Base-by-base conservation (phyloP, 257 asterid species). In the Gentiana straminea region DNA sequence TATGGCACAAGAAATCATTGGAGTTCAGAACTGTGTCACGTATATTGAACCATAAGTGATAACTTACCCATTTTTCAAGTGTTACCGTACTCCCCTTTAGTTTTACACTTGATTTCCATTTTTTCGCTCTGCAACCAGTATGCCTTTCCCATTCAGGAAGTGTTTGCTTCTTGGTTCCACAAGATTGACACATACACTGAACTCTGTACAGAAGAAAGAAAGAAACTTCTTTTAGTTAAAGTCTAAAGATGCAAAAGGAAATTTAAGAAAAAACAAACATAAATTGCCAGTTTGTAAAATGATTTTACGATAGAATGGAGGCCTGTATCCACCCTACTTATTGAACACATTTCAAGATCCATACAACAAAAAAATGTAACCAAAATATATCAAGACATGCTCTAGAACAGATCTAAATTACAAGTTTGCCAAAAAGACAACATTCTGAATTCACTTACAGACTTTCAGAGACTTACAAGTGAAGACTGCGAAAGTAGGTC, bases 61-160 rank as follows among this genome's bases (percentile, higher is more conserved):
- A 15, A 70, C 97, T 50, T 60, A 88, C 99, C 99, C 97, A 92
- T 80, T 85, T 81, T 66, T 81, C 91, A 60, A 92, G 88, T 36
- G 94, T 70, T 64, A 74, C 37, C 72, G 64, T 78, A 37, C 76
- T 64, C 60, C 67, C 89, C 77, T 85, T 88, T 74, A 88, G 79
- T 85, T 80, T 92, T 55, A 92, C 90, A 65, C 97, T 92, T 68
- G 70, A 79, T 80, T 92, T 92, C 99, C 99, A 92, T 67, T 92
- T 92, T 73, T 92, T 92, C 8, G 99, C 97, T 76, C 97, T 77
- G 67, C 85, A 85, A 45, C 99, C 99, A 34, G 97, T 88, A 73
- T 92, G 99, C 12, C 80, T 73, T 68, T 92, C 99, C 99, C 99
- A 92, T 78, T 85, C 93, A 74, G 81, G 66, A 60, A 83, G 95